phyloP scores from a whole-genome alignment of 129 eudicot species.

The Dittrichia graveolens region DNA sequence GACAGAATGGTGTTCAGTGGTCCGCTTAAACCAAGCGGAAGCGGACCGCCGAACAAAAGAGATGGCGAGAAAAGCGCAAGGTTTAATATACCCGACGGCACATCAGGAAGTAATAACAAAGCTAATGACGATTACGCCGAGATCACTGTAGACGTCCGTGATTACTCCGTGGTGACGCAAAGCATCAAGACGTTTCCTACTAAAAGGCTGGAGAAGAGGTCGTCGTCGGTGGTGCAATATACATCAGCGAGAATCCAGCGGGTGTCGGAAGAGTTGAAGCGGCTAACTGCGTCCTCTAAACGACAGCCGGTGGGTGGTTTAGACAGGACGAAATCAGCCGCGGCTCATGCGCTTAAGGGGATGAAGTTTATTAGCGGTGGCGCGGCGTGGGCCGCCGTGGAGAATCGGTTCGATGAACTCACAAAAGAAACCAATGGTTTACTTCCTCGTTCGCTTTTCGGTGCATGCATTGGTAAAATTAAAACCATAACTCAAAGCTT shows the following conservation, averaged over 20 bases:
- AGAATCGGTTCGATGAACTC: constrained; percentile 54
- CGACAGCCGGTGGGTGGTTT: constrained; percentile 32
- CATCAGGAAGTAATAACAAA: not conserved
- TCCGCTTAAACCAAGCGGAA: no score
- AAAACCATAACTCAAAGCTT: no score
- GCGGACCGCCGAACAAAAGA: no score
- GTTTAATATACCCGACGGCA: constrained; percentile 46
- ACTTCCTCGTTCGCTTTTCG: constrained; percentile 59
- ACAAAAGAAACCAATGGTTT: constrained; percentile 47
- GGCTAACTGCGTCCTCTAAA: constrained; percentile 49
- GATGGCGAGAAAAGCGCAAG: constrained; percentile 50
- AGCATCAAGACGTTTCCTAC: constrained; percentile 64
- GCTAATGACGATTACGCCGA: constrained; percentile 54
- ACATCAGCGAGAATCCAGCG: constrained; percentile 58
- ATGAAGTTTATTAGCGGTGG: constrained; percentile 66
- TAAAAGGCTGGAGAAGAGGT: constrained; percentile 53
- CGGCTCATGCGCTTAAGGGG: constrained; percentile 57
- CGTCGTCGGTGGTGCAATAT: constrained; percentile 51
- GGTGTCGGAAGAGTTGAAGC: constrained; percentile 60
- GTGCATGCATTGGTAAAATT: constrained; percentile 84
- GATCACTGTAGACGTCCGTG: constrained; percentile 67
- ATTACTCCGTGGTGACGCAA: constrained; percentile 71
- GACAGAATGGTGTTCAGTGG: constrained; percentile 53
- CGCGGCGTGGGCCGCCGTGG: constrained; percentile 62
- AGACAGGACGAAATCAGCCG: constrained; percentile 61